phyloP scores from a whole-genome alignment of 306 rosid genomes.

The Dryas octopetala region DNA sequence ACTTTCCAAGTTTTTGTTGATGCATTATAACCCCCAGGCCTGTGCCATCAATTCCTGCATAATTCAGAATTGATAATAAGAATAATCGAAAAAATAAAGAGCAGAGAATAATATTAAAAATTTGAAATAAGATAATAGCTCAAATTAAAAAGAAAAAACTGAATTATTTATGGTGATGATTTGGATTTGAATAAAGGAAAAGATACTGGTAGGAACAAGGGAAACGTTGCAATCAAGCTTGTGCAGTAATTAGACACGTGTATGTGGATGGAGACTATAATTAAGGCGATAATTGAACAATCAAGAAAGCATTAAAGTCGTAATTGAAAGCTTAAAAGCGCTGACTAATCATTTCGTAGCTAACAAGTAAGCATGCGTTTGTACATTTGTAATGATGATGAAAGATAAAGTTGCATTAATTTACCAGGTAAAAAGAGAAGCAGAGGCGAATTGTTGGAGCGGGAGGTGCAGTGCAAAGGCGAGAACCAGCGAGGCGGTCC shows the following conservation, averaged over 20 bases:
- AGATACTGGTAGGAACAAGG: too few species aligned
- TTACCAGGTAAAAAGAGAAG: slow-evolving; percentile 79
- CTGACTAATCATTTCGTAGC: too few species aligned
- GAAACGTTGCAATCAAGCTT: not conserved
- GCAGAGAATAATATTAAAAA: not conserved
- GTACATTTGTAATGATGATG: not conserved
- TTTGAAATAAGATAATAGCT: too few species aligned
- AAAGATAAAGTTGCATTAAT: not conserved
- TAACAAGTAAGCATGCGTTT: too few species aligned
- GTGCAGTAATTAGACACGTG: not conserved
- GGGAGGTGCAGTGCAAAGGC: slow-evolving; percentile 59
- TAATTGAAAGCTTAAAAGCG: too few species aligned
- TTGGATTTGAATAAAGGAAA: too few species aligned
- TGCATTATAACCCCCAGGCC: slow-evolving; percentile 81
- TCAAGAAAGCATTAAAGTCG: too few species aligned
- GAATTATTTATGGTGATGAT: too few species aligned
- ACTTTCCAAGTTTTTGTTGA: slow-evolving; percentile 72
- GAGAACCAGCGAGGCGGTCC: slow-evolving; percentile 96
- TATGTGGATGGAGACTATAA: too few species aligned
- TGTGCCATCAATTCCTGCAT: slow-evolving; percentile 74
- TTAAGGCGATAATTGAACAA: not conserved
- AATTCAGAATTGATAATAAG: not conserved
- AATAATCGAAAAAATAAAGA: not conserved
- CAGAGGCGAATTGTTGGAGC: slow-evolving; percentile 50
- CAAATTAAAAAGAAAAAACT: too few species aligned